Base-by-base conservation (phyloP, 768 basidiomycete genomes). In the Kwoniella heveanensis region DNA sequence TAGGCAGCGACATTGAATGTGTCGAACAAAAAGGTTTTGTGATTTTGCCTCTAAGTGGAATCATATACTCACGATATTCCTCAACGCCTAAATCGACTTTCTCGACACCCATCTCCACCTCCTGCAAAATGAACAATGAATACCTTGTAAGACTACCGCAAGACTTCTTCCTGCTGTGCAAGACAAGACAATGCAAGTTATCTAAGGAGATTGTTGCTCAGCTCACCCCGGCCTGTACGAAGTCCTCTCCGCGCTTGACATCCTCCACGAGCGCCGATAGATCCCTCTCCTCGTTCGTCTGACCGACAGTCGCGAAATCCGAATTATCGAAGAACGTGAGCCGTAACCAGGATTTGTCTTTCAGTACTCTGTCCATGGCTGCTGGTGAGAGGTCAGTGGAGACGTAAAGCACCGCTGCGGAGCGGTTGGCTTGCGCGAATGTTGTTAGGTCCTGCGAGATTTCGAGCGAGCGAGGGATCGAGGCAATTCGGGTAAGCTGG, bases 291-390 rank as follows among this genome's bases (percentile, higher is more conserved):
- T 65, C 63, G 19, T 60, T 59, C 39, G 48, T 39, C 9, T 66
- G 55, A 13, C 65, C 74, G 48, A 75, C 49, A 3, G 72, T 68
- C 25, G 78, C 78, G 47, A 79, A 79, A 64, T 79, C 78, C 2
- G 73, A 74, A 52, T 74, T 77, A 55, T 79, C 78, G 50, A 70
- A 65, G 60, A 77, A 75, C 6, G 66, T 72, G 67, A 76, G 60
- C 1, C 72, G 58, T 26, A 77, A 60, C 67, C 74, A 79, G 27
- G 78, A 68, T 60, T 77, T 74, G 30, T 71, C 69, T 26, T 69
- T 54, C 19, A 69, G 54, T 3, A 76, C 58, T 3, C 65, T 54
- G 7, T 66, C 37, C 2, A 68, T 53, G 15, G 66, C 66, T 24
- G 29, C 17, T 7, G 70, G 70, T 5, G 65, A 56, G 0, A 73